Conservation (phyloP, 768 basidiomycete genomes). For the Crepidotus variabilis region DNA sequence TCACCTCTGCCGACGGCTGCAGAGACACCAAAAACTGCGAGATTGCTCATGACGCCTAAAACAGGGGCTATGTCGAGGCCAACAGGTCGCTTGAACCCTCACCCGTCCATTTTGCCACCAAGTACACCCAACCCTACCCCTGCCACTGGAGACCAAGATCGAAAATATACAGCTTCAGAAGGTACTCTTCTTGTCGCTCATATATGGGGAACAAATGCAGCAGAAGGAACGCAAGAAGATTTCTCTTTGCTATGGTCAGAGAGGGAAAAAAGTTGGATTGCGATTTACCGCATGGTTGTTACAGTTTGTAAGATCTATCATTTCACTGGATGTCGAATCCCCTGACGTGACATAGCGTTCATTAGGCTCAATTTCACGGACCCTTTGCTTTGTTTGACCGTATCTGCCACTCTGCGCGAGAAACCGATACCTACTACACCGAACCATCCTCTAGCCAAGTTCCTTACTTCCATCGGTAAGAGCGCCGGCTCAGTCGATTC, state of each 20-base stretch:
- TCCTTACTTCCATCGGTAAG: slow-evolving; percentile 32
- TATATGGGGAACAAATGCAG: slow-evolving; percentile 67
- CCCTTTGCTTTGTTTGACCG: slow-evolving; percentile 80
- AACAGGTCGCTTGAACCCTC: slow-evolving; percentile 32
- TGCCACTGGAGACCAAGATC: slow-evolving; percentile 65
- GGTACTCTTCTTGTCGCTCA: slow-evolving; percentile 68
- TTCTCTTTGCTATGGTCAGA: slow-evolving; percentile 70
- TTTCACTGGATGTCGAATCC: neutral
- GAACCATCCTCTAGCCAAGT: slow-evolving; percentile 40
- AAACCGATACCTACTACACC: slow-evolving; percentile 49
- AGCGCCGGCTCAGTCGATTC: slow-evolving; percentile 32
- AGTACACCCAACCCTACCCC: slow-evolving; percentile 85
- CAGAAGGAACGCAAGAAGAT: slow-evolving; percentile 44
- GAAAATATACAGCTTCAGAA: slow-evolving; percentile 72
- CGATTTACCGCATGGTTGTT: slow-evolving; percentile 73
- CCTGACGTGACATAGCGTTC: slow-evolving; percentile 49
- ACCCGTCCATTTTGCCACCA: slow-evolving; percentile 76
- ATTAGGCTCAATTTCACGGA: slow-evolving; percentile 64
- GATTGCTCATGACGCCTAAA: slow-evolving; percentile 49
- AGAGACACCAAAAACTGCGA: slow-evolving; percentile 31
- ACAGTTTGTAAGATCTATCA: slow-evolving; percentile 64
- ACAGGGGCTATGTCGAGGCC: slow-evolving; percentile 38
- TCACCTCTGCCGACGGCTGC: slow-evolving; percentile 40
- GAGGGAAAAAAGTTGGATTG: slow-evolving; percentile 63
- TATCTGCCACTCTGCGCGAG: slow-evolving; percentile 85